phyloP scores from a whole-genome alignment of 2,329 filamentous ascomycete species.

The Monosporascus ibericus region DNA sequence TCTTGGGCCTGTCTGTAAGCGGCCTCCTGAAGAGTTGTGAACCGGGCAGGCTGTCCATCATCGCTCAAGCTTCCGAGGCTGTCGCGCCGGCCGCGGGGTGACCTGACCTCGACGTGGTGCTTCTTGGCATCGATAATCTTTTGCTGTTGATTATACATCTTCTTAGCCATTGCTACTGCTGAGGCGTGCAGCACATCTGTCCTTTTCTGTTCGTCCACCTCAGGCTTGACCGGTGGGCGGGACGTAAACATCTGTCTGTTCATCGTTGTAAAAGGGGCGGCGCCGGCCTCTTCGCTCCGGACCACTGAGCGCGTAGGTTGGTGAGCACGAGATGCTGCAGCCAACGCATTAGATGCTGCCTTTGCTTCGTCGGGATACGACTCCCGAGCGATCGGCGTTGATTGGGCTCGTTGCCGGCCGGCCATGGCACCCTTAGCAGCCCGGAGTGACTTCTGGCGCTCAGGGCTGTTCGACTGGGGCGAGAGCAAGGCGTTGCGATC shows the following conservation, averaged over 20 bases:
- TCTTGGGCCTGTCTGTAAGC: constrained; percentile 83
- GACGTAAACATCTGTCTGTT: constrained; percentile 72
- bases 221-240: constrained; percentile 62
- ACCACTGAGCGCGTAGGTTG: constrained; percentile 40
- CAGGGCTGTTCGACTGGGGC: constrained; percentile 38
- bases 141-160: constrained; percentile 72
- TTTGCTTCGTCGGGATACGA: constrained; percentile 52
- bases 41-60: constrained; percentile 44
- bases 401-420: constrained; percentile 57
- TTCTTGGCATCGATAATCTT: constrained; percentile 48
- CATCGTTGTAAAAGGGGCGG: constrained; percentile 62
- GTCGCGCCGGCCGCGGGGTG: constrained; percentile 25
- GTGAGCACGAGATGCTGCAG: constrained; percentile 65
- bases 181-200: constrained; percentile 73
- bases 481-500: constrained; percentile 36
- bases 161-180: constrained; percentile 81
- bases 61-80: constrained; percentile 26
- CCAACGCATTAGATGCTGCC: constrained; percentile 62
- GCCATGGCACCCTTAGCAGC: constrained; percentile 76
- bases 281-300: constrained; percentile 54
- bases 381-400: constrained; percentile 45
- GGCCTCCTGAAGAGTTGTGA: constrained; percentile 70
- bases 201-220: constrained; percentile 67
- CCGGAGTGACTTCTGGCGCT: constrained; percentile 59
- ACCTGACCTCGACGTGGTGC: constrained; percentile 25